Base-by-base conservation (phyloP, 75 land plant species). In the Pinus tabuliformis region DNA sequence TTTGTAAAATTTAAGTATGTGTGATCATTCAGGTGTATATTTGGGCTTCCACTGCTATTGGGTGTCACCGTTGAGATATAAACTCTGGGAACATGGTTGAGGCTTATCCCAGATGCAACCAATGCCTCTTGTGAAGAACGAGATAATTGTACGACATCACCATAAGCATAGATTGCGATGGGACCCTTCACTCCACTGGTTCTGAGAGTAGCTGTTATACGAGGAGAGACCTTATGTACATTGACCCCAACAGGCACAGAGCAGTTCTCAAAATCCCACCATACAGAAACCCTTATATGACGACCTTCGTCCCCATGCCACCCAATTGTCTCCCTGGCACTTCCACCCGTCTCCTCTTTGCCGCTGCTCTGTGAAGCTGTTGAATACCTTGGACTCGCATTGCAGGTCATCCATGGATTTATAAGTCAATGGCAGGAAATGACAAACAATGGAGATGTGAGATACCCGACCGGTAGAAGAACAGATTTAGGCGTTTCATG, bases 181-280 rank as follows among this genome's bases (percentile, higher is more conserved):
- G 96, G 96, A 26, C 96, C 96, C 54, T 83, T 85, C 83, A 93
- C 88, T 2, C 91, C 94, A 73, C 74, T 83, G 5, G 78, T 71
- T 39, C 96, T 80, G 7, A 93, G 72, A 3, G 92, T 89, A 5
- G 83, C 42, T 2, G 83, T 78, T 58, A 93, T 91, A 63, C 75
- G 58, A 13, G 78, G 79, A 6, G 87, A 78, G 18, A 93, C 78
- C 56, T 64, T 74, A 75, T 63, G 81, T 5, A 76, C 86, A 68
- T 84, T 90, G 8, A 81, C 85, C 9, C 83, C 89, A 1, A 33
- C 33, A 13, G 92, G 87, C 17, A 87, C 21, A 59, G 52, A 1
- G 79, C 89, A 87, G 79, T 90, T 90, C 84, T 90, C 90, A 71
- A 90, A 85, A 79, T 90, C 92, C 92, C 92, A 90, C 92, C 92